Conservation (phyloP, 2,329 filamentous ascomycete genomes). For the Triangularia verruculosa region DNA sequence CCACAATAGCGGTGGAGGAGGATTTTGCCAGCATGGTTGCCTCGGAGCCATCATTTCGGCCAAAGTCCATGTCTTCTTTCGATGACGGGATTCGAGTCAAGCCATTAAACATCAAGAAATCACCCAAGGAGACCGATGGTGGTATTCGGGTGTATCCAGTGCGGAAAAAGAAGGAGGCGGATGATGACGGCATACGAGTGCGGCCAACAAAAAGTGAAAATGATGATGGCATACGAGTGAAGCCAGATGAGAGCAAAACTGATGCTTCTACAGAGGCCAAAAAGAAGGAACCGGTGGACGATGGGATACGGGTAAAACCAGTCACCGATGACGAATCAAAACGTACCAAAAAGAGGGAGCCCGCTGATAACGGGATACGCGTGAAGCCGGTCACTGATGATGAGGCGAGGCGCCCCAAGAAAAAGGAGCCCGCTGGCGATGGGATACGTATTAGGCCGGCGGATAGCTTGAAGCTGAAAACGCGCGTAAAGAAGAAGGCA, state of each 20-base stretch:
- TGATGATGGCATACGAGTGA: constrained; percentile 18
- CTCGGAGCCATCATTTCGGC: constrained; percentile 18
- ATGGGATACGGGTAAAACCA: constrained; percentile 18
- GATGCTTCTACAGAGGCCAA: not conserved
- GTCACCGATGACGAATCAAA: constrained; percentile 7
- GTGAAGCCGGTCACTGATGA: constrained; percentile 20
- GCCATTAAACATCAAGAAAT: constrained; percentile 16
- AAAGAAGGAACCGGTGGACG: constrained; percentile 28
- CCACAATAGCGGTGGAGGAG: constrained; percentile 37
- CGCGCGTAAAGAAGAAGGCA: constrained; percentile 22
- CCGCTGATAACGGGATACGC: constrained; percentile 25
- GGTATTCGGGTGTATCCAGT: constrained; percentile 41
- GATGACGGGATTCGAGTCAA: constrained; percentile 26
- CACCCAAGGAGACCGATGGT: constrained; percentile 29
- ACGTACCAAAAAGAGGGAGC: constrained; percentile 22
- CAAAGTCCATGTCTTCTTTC: constrained; percentile 6
- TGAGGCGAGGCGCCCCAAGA: constrained; percentile 9
- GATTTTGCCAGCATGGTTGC: constrained; percentile 22
- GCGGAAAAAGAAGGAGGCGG: constrained; percentile 24
- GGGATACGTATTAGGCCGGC: not conserved
- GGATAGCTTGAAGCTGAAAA: not conserved
- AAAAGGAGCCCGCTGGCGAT: constrained; percentile 29
- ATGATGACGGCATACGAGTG: constrained; percentile 28
- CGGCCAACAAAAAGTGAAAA: constrained; percentile 11
- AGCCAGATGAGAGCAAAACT: constrained; percentile 11